Conservation (phyloP, 192 early-diverging fungal genomes). For the Bifiguratus adelaidae region DNA sequence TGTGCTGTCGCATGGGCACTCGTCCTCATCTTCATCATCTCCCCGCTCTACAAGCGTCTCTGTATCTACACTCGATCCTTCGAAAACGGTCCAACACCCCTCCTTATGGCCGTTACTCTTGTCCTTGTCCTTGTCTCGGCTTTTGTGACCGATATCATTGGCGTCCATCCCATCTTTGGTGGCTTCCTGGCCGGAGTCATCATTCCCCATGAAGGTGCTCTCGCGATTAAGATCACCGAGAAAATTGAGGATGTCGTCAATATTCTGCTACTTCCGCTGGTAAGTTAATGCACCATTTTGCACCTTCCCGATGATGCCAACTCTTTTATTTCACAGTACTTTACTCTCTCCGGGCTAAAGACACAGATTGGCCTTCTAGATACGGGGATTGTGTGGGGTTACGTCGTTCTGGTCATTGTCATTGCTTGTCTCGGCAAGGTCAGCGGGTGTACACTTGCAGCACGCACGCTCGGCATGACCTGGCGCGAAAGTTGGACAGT, state of each 20-base stretch:
- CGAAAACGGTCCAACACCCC: conserved; percentile 39
- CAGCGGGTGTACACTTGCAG: conserved; percentile 62
- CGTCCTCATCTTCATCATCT: conserved; percentile 54
- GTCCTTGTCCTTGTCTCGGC: conserved; percentile 60
- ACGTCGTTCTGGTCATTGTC: conserved; percentile 62
- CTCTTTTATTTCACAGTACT: conserved; percentile 45
- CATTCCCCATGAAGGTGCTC: conserved; percentile 78
- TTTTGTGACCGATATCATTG: conserved; percentile 77
- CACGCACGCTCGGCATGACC: conserved; percentile 52
- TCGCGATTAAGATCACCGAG: conserved; percentile 80
- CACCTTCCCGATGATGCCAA: too few species aligned
- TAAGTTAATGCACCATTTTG: conserved; percentile 5
- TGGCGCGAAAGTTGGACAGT: conserved; percentile 80
- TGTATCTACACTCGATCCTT: conserved; percentile 33
- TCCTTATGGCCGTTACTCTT: conserved; percentile 64
- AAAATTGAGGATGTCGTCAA: conserved; percentile 87
- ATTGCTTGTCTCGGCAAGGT: conserved; percentile 82
- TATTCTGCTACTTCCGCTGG: conserved; percentile 80
- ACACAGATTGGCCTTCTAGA: conserved; percentile 70
- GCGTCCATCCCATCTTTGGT: conserved; percentile 93
- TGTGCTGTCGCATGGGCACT: conserved; percentile 54
- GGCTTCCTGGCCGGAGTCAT: conserved; percentile 82
- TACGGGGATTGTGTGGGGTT: conserved; percentile 62
- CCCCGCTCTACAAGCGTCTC: conserved; percentile 49
- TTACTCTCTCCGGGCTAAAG: conserved; percentile 87